Evolutionary conservation across 2,329 filamentous ascomycete species (phyloP), one percentile per base, ranked within the genome.

Genomic region (Phaeoacremonium minimum): DNA sequence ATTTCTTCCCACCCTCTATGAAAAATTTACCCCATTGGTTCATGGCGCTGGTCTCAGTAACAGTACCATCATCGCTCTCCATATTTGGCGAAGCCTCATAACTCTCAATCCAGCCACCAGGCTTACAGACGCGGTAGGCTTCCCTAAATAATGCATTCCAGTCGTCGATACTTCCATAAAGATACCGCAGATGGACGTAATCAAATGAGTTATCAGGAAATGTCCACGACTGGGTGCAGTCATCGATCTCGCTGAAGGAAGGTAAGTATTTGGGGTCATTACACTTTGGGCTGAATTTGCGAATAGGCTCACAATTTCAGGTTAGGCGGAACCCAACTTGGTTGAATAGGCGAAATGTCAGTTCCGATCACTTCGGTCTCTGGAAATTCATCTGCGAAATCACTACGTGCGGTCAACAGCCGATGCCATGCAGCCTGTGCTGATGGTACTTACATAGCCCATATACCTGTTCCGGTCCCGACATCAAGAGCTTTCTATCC

Each of bases 271-370:
- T 9, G 22, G 9, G 22, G 22, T 26, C 22, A 9, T 26, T n/a
- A n/a, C 22, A n/a, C 22, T 26, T 9, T 26, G 2, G n/a, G 9
- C 22, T n/a, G 22, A 26, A 26, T 26, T 26, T n/a, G 19, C 12
- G 15, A 13, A 12, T n/a, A 16, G 9, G 39, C 37, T 26, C 35
- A 40, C 33, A 77, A 79, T 15, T 61, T 60, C 18, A 56, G 19
- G 29, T 83, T 83, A 20, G 67, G 63, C 4, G 77, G 76, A 1
- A 80, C 66, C 59, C 71, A 73, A 15, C 56, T 58, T 1, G 74
- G 73, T 44, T 78, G 75, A 11, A 76, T 75, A 1, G 74, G 73
- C 5, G 72, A 75, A n/a, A 79, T 59, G 48, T 79, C 75, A 11
- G 71, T 74, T 15, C 75, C 74, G 33, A 66, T 67, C 11, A 56